Percentiles rank a stretch among this genome's conserved stretches.
Evolutionary conservation across 2,329 filamentous ascomycete genomes (phyloP).

Genomic region (Atkinsonella hypoxylon): DNA sequence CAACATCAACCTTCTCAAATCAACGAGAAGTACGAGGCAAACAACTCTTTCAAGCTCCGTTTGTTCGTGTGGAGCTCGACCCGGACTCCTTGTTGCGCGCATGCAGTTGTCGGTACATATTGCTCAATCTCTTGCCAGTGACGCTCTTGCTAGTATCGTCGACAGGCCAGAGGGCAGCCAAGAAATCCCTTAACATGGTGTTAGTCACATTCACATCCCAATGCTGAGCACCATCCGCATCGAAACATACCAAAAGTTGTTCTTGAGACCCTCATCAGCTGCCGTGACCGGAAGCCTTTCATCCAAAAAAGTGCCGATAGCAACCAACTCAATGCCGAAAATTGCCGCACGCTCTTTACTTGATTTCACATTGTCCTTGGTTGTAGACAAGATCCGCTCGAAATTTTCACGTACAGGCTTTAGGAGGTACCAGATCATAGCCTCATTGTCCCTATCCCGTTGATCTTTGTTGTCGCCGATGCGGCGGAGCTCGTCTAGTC

Average conservation of each 20-base stretch:
- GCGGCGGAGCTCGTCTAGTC: slow-evolving; percentile 30
- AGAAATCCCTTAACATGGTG: slow-evolving; percentile 27
- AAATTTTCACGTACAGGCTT: slow-evolving; percentile 50
- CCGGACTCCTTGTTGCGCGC: slow-evolving; percentile 20
- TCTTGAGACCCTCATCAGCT: slow-evolving; percentile 30
- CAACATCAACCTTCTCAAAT: not conserved
- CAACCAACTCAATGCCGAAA: slow-evolving; percentile 47
- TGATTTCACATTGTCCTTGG: slow-evolving; percentile 48
- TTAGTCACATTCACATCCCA: slow-evolving; percentile 9
- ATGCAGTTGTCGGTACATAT: slow-evolving; percentile 31
- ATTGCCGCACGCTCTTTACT: slow-evolving; percentile 50
- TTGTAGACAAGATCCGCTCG: slow-evolving; percentile 46
- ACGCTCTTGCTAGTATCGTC: slow-evolving; percentile 32
- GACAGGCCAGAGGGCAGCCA: slow-evolving; percentile 34
- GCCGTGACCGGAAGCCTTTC: slow-evolving; percentile 29
- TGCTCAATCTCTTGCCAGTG: slow-evolving; percentile 30
- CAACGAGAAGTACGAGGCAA: not conserved
- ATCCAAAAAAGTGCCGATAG: slow-evolving; percentile 51
- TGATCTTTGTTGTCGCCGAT: slow-evolving; percentile 39
- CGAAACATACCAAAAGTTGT: slow-evolving; percentile 36
- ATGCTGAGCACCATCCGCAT: too few species aligned
- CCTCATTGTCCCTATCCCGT: slow-evolving; percentile 31
- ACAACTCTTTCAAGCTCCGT: slow-evolving; percentile 15
- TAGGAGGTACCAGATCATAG: slow-evolving; percentile 37
- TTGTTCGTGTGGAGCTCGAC: slow-evolving; percentile 18